Base-by-base conservation (phyloP, 305 asterid genomes). In the Fraxinus platypoda region DNA sequence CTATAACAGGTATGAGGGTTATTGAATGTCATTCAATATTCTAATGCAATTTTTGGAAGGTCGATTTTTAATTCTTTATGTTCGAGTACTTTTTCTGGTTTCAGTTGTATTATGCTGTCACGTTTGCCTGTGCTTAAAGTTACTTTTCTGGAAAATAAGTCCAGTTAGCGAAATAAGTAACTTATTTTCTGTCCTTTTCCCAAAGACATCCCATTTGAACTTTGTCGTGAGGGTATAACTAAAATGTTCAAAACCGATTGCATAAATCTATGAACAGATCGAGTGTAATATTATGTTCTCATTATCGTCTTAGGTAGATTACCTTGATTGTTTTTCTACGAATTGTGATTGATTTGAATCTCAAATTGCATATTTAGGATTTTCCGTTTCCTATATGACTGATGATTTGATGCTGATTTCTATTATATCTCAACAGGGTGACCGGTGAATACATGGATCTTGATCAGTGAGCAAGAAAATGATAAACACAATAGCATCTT, bases 361-460 rank as follows among this genome's bases (percentile, higher is more conserved):
- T 64, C 73, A 25, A 25, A 23, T 25, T 64, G 73, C 7, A 23
- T 23, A 26, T 23, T 25, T 8, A 15, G 41, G 25, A 68, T 68
- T 68, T 49, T 30, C 2, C 2, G 8, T 70, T 70, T 70, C 75
- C 1, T 2, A 25, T 30, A 15, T 6, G 75, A 30, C 34, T 70
- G 21, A 31, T 30, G 75, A 35, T 78, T 66, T 66, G 62, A 17
- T 74, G 66, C 28, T 35, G 17, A 15, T 64, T 49, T 71, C 4
- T 17, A 23, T 33, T 1, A 37, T 3, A 8, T 87, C 34, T 41
- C 74, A n/a, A 59, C 88, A 93, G 98, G 92, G 87, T 87, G 76
- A 93, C 97, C 1, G 97, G 98, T 52, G 94, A 90, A 88, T 95
- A 92, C 84, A 62, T 35, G 87, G 97, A 95, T 87, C 43, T 89